Evolutionary conservation across 139 green algal genomes (phyloP), one percentile per base, ranked within the genome.

Genomic region (Dunaliella sp.): DNA sequence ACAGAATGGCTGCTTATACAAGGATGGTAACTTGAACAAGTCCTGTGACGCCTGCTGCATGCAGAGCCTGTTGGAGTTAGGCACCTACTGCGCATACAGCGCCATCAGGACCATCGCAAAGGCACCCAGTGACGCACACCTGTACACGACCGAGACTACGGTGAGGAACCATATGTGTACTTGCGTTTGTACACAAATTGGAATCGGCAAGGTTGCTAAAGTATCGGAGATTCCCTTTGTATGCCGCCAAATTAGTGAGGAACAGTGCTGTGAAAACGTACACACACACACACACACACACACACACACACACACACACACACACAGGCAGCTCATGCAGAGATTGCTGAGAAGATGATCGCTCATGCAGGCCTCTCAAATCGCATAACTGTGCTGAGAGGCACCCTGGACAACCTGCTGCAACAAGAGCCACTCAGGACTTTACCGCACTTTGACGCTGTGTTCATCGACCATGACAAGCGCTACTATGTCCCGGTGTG

Each of bases 241-340:
- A n/a, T n/a, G n/a, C n/a, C n/a, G n/a, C n/a, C n/a, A n/a, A n/a
- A n/a, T n/a, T n/a, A n/a, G n/a, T n/a, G n/a, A n/a, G n/a, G n/a
- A n/a, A n/a, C n/a, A n/a, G n/a, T n/a, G n/a, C n/a, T n/a, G n/a
- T n/a, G n/a, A n/a, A n/a, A n/a, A n/a, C n/a, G n/a, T n/a, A n/a
- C n/a, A 37, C 21, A 24, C 74, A 80, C 74, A 24, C 74, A 21
- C 31, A 33, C 74, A 80, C 74, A 80, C 7, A 80, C 74, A 22
- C 21, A 80, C 74, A 35, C 21, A 80, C 74, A 80, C 74, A 80
- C 74, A 80, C 74, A 80, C 21, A 24, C 74, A 80, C 74, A 80
- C 21, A 24, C 74, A 80, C 74, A 80, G n/a, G 7, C 74, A 80
- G 36, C 81, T 28, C 16, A 35, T 36, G 48, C 48, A 65, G 48